phyloP scores from a whole-genome alignment of 2,329 filamentous ascomycete genomes.

The Aspergillus hortae region DNA sequence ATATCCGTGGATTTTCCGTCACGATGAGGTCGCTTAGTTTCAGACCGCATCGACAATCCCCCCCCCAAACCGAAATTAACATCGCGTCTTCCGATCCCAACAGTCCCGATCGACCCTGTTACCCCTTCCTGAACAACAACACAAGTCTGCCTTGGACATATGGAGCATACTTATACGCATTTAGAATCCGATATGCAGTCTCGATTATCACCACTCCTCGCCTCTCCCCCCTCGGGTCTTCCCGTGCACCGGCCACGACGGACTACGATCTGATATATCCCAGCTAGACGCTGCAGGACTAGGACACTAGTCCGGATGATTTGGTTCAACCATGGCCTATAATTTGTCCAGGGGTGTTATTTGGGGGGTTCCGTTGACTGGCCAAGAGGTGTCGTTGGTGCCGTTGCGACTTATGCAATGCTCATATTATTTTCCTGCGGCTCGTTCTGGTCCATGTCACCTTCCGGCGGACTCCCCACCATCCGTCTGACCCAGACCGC shows the following conservation, averaged over 20 bases:
- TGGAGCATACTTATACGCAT: no score
- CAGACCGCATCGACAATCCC: neutral
- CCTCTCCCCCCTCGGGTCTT: neutral
- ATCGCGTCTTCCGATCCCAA: neutral
- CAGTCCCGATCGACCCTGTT: no score
- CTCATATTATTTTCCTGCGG: neutral
- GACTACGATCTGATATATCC: slow-evolving; percentile 10
- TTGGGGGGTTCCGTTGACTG: neutral
- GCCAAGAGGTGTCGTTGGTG: neutral
- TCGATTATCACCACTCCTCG: neutral
- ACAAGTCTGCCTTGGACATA: no score
- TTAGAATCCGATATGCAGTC: no score
- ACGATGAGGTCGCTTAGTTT: neutral
- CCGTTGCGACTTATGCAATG: neutral
- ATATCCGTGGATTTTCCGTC: neutral
- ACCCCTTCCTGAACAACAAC: no score
- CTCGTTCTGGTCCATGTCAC: neutral
- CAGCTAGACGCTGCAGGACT: slow-evolving; percentile 6
- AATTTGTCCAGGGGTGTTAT: neutral
- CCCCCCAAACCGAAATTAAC: neutral
- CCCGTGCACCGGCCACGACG: slow-evolving; percentile 3
- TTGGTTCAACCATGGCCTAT: slow-evolving; percentile 10
- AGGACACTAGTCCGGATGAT: slow-evolving; percentile 8
- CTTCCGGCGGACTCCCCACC: neutral
- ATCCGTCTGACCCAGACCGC: neutral